These are phyloP conservation scores for Solanum tarapatanum DNA, from an alignment of 257 asterid species.

Conservation along the genomic window DNA sequence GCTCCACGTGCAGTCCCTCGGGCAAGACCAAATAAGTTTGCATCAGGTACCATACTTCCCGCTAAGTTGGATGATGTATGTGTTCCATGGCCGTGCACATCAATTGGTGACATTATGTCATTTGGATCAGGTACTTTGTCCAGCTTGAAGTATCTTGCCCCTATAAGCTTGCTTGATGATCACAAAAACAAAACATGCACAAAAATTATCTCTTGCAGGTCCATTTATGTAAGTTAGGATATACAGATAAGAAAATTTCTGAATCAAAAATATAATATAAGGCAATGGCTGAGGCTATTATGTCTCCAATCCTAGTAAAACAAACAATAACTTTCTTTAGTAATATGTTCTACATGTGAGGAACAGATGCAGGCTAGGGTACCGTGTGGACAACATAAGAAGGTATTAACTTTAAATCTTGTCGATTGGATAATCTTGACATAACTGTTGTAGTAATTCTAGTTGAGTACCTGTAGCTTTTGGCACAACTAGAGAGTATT, in stretches of 20 bases:
- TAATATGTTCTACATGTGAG: background rate
- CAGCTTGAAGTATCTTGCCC: conserved; percentile 82
- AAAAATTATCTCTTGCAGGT: background rate
- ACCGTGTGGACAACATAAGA: background rate
- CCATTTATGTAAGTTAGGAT: background rate
- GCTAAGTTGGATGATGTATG: conserved; percentile 88
- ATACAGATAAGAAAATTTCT: background rate
- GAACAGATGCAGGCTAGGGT: background rate
- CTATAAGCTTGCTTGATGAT: conserved; percentile 69
- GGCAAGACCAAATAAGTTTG: conserved; percentile 61
- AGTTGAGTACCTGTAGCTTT: too few relatives aligned
- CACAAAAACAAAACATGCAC: background rate
- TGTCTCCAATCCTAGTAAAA: background rate
- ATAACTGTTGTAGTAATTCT: too few relatives aligned
- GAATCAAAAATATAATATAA: background rate
- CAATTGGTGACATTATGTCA: conserved; percentile 66
- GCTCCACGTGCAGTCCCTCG: conserved; percentile 83
- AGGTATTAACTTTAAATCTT: background rate
- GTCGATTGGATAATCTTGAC: too few relatives aligned
- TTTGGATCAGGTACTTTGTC: conserved; percentile 34
- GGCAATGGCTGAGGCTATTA: background rate
- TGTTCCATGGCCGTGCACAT: conserved; percentile 80
- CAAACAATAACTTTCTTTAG: background rate
- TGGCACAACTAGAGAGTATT: too few relatives aligned
- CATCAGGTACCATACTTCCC: conserved; percentile 46